Evolutionary conservation across 768 basidiomycete species (phyloP).

Genomic region (Macrolepiota albuminosa): DNA sequence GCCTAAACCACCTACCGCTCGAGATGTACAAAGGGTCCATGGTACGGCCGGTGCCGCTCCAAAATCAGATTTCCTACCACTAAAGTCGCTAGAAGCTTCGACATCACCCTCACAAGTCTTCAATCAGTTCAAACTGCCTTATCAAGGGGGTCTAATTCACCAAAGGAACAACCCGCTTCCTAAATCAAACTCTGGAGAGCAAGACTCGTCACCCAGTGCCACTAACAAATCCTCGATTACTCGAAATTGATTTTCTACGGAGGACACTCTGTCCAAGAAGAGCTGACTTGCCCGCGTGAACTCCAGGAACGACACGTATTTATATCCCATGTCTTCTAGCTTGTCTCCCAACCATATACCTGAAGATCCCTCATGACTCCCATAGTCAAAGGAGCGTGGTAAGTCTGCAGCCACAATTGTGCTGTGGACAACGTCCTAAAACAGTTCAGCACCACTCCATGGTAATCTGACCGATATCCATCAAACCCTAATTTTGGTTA

Average conservation of each 20-base stretch:
- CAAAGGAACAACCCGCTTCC: not conserved
- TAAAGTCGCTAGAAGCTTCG: not conserved
- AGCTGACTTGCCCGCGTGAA: not conserved
- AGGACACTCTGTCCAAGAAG: not conserved
- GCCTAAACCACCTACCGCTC: conserved; percentile 18
- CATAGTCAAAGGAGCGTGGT: not conserved
- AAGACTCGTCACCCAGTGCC: not conserved
- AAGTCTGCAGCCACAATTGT: not conserved
- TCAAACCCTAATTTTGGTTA: not conserved
- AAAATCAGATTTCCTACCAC: not conserved
- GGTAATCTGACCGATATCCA: too few relatives aligned
- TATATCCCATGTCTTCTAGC: not conserved
- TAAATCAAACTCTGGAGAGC: not conserved
- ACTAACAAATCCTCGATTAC: not conserved
- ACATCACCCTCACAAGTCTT: not conserved
- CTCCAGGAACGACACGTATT: not conserved
- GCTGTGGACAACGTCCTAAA: not conserved
- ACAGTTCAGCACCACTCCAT: not conserved
- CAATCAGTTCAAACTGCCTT: not conserved
- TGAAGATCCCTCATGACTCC: not conserved
- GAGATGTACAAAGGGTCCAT: conserved; percentile 5
- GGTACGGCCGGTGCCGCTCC: not conserved
- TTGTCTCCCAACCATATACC: not conserved
- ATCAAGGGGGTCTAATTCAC: not conserved
- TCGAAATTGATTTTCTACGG: not conserved